These are phyloP conservation scores for Fusarium solani-melongenae DNA, from an alignment of 2,329 filamentous ascomycete genomes.

Conservation along the genomic window DNA sequence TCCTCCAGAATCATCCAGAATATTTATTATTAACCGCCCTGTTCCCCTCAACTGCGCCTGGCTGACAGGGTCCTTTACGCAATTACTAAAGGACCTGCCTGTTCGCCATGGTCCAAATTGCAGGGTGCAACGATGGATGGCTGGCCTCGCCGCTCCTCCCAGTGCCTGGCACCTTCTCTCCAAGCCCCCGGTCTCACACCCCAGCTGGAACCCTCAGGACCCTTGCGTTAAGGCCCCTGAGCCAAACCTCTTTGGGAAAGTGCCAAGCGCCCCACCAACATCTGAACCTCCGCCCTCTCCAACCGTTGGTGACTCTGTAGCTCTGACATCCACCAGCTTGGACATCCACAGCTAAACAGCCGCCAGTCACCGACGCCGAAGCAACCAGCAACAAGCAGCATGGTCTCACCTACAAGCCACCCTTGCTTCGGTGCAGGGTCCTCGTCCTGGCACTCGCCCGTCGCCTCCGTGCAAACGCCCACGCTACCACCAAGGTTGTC, in stretches of 20 bases:
- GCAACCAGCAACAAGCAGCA: conserved; percentile 24
- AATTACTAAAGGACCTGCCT: background rate
- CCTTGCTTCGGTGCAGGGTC: conserved; percentile 4
- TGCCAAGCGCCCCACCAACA: conserved; percentile 28
- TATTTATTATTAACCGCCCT: no score
- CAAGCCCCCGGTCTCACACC: conserved; percentile 15
- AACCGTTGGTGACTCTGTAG: conserved; percentile 25
- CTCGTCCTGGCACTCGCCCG: conserved; percentile 11
- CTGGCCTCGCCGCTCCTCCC: background rate
- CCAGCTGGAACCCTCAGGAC: background rate
- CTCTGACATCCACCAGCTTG: conserved; percentile 11
- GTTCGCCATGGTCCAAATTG: conserved; percentile 20
- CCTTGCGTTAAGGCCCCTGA: conserved; percentile 32
- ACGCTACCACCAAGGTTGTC: background rate
- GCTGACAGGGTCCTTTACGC: background rate
- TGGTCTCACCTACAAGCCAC: conserved; percentile 16
- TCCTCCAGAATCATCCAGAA: background rate
- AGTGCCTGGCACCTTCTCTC: conserved; percentile 11
- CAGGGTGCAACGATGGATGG: conserved; percentile 23
- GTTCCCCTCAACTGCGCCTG: background rate
- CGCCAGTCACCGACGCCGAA: conserved; percentile 18
- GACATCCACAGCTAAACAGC: conserved; percentile 24
- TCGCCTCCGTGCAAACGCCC: conserved; percentile 7
- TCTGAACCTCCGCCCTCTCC: conserved; percentile 29
- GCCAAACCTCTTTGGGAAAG: conserved; percentile 31